Conservation (phyloP, 495 filamentous ascomycete species). For the Ascobolus immersus region DNA sequence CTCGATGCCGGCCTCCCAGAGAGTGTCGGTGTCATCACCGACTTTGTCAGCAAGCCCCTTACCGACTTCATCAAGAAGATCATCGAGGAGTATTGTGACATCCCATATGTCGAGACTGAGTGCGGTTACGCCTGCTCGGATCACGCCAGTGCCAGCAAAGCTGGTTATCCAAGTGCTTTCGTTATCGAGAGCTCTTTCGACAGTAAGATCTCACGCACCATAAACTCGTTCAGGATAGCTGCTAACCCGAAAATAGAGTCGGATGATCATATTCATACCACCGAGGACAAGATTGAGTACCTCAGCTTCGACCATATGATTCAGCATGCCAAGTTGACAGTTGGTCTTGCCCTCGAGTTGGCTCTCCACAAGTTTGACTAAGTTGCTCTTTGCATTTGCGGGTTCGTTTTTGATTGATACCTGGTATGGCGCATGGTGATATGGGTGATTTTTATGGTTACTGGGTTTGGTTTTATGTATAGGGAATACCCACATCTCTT, state of each 20-base stretch:
- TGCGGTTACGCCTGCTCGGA: slow-evolving; percentile 96
- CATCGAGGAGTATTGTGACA: slow-evolving; percentile 65
- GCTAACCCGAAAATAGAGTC: slow-evolving; percentile 44
- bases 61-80: slow-evolving; percentile 83
- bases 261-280: slow-evolving; percentile 73
- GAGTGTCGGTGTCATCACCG: slow-evolving; percentile 75
- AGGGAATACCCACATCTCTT: too few species aligned
- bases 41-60: slow-evolving; percentile 60
- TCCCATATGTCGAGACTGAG: slow-evolving; percentile 72
- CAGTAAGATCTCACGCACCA: slow-evolving; percentile 3
- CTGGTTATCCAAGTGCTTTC: slow-evolving; percentile 83
- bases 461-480: too few species aligned
- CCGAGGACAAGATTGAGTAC: slow-evolving; percentile 66
- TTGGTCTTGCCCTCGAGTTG: slow-evolving; percentile 74
- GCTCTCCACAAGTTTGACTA: slow-evolving; percentile 34
- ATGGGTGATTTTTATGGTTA: too few species aligned
- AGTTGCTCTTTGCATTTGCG: too few species aligned
- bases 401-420: too few species aligned
- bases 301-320: slow-evolving; percentile 94
- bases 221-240: not conserved
- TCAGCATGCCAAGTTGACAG: slow-evolving; percentile 77
- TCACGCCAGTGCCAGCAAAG: slow-evolving; percentile 86
- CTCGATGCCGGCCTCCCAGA: slow-evolving; percentile 61
- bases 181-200: slow-evolving; percentile 46
- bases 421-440: too few species aligned